Conservation (phyloP, 2,329 filamentous ascomycete species). For the Huntiella omanensis region DNA sequence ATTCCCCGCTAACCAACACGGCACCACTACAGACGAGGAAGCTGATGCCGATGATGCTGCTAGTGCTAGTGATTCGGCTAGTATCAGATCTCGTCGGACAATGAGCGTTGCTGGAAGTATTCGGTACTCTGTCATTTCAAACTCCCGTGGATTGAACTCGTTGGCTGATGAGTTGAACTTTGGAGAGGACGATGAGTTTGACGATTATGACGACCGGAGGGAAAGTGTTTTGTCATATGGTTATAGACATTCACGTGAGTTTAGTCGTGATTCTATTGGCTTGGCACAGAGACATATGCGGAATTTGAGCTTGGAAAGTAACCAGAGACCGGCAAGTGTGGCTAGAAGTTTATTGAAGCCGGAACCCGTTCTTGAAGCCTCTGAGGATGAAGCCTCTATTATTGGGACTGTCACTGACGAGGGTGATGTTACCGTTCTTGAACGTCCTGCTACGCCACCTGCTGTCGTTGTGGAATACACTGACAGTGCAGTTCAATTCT, state of each 20-base stretch:
- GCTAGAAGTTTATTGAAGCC: slow-evolving; percentile 34
- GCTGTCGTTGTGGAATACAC: slow-evolving; percentile 35
- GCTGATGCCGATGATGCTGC: slow-evolving; percentile 40
- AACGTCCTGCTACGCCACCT: slow-evolving; percentile 13
- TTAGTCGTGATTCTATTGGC: slow-evolving; percentile 36
- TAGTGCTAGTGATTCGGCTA: slow-evolving; percentile 52
- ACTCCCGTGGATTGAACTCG: slow-evolving; percentile 42
- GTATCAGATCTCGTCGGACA: slow-evolving; percentile 37
- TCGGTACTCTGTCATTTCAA: slow-evolving; percentile 52
- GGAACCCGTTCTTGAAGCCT: slow-evolving; percentile 33
- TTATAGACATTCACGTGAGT: slow-evolving; percentile 30
- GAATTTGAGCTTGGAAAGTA: slow-evolving; percentile 34
- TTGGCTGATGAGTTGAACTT: slow-evolving; percentile 84
- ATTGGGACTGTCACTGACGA: slow-evolving; percentile 7
- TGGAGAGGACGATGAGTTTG: slow-evolving; percentile 52
- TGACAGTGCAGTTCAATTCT: slow-evolving; percentile 65
- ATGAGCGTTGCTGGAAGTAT: slow-evolving; percentile 56
- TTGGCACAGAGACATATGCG: slow-evolving; percentile 27
- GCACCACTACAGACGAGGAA: slow-evolving; percentile 21
- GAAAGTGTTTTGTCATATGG: slow-evolving; percentile 37
- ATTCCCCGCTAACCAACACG: slow-evolving; percentile 21
- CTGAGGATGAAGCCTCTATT: slow-evolving; percentile 29
- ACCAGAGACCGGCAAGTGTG: slow-evolving; percentile 30
- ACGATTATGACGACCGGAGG: slow-evolving; percentile 46
- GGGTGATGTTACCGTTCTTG: slow-evolving; percentile 5